Evolutionary conservation across 352 stramenopile species (phyloP), one percentile per base, ranked within the genome.

Genomic region (Blastocystis sp.): DNA sequence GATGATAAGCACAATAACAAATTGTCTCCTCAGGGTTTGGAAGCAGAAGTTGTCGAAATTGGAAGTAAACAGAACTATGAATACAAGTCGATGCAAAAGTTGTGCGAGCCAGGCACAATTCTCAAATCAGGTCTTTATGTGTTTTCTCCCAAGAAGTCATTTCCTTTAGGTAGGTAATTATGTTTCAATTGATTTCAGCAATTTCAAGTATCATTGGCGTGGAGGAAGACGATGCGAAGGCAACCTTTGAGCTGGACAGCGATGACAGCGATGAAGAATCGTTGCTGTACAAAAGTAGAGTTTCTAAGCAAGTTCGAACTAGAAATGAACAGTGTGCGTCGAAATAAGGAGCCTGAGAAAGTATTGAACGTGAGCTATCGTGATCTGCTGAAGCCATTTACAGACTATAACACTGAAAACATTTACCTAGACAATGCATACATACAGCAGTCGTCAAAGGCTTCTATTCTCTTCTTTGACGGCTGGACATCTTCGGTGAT

Each of bases 51-150:
- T 34, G 39, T 62, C 7, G 50, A 62, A 63, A 47, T 80, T 23
- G 55, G 70, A 64, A 47, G 70, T 43, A 80, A 80, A 20, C 70
- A 80, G n/a, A 80, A 80, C 43, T 80, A 80, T 41, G 70, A 80
- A 45, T 80, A 64, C 37, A 80, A 80, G 45, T 62, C 45, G 2
- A 80, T 80, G 20, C 45, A 80, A 3, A 64, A 64, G 45, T 41
- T 80, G 11, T 64, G 70, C 29, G 50, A 80, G 45, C 45, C 70
- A 0, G 20, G 45, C 20, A 63, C 70, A 13, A 26, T 64, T 34
- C 70, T 80, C n/a, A 80, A 80, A 62, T 80, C 70, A 11, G 70
- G 70, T 64, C 50, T 80, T 41, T 80, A 80, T 41, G 70, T 80
- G 8, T 64, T 80, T 63, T 80, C 70, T 47, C 70, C 70, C 20